Percentiles rank a stretch among this genome's conserved stretches.
Conservation (phyloP, 2,329 filamentous ascomycete species). For the Fusarium austroafricanum region DNA sequence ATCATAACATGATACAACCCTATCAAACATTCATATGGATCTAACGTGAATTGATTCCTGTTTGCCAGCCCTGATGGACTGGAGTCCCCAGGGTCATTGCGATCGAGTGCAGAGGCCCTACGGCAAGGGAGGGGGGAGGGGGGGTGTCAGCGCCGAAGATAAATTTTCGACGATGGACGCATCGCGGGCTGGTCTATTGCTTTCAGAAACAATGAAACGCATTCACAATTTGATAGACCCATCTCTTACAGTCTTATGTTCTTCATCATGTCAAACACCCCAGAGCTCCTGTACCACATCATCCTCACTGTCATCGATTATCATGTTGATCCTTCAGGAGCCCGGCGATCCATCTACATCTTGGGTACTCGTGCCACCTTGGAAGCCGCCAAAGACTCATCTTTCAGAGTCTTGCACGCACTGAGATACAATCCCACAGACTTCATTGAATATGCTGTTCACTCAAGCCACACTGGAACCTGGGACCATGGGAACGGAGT, state of each 20-base stretch:
- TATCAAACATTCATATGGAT: too few relatives aligned
- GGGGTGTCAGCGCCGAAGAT: too few relatives aligned
- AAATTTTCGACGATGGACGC: too few relatives aligned
- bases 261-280: neutral
- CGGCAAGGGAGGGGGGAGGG: too few relatives aligned
- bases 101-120: too few relatives aligned
- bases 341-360: conserved; percentile 49
- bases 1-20: too few relatives aligned
- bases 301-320: conserved; percentile 51
- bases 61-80: too few relatives aligned
- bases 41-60: too few relatives aligned
- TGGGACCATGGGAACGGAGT: conserved; percentile 56
- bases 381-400: conserved; percentile 52
- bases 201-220: too few relatives aligned
- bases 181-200: too few relatives aligned
- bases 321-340: conserved; percentile 42
- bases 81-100: too few relatives aligned
- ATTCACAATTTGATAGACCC: too few relatives aligned
- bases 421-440: conserved; percentile 54
- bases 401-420: conserved; percentile 45
- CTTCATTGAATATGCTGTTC: conserved; percentile 51
- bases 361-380: conserved; percentile 54
- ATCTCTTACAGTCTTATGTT: neutral
- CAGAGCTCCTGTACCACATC: conserved; percentile 53
- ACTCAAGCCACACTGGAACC: conserved; percentile 1